Percentiles rank a stretch among this genome's conserved stretches.
These are phyloP conservation scores for Fusarium marasasianum DNA, from an alignment of 2,329 filamentous ascomycete species.

Conservation along the genomic window DNA sequence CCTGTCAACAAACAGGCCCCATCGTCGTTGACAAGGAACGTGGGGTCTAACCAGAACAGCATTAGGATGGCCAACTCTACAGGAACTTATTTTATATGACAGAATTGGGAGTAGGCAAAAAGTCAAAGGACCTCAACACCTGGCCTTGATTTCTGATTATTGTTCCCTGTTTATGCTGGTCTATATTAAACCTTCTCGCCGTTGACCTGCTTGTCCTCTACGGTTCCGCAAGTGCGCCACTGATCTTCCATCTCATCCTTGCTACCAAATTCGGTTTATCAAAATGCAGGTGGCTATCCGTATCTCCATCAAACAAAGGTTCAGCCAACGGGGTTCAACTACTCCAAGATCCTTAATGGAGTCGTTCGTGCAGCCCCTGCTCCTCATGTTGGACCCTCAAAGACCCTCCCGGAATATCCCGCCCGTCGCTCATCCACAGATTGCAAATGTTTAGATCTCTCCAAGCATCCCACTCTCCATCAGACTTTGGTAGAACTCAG, in stretches of 20 bases:
- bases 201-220: constrained; percentile 3
- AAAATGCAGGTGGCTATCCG: constrained; percentile 23
- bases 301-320: constrained; percentile 24
- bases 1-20: neutral
- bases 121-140: constrained; percentile 3
- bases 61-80: neutral
- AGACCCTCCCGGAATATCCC: constrained; percentile 1
- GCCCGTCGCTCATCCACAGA: neutral
- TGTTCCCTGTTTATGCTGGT: constrained; percentile 19
- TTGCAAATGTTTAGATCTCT: constrained; percentile 45
- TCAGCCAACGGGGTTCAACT: constrained; percentile 18
- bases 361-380: constrained; percentile 20
- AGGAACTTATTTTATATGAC: constrained; percentile 4
- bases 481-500: constrained; percentile 87
- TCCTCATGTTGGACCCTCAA: neutral
- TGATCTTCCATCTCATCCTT: constrained; percentile 23
- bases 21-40: neutral
- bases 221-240: constrained; percentile 6
- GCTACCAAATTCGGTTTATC: constrained; percentile 27
- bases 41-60: neutral
- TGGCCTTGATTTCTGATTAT: constrained; percentile 24
- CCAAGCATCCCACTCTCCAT: constrained; percentile 90
- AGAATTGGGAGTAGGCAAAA: constrained; percentile 8
- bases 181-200: constrained; percentile 21
- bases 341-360: constrained; percentile 13